Evolutionary conservation across 768 basidiomycete species (phyloP), one percentile per base, ranked within the genome.

Genomic region (Thelephora aurantiotincta): DNA sequence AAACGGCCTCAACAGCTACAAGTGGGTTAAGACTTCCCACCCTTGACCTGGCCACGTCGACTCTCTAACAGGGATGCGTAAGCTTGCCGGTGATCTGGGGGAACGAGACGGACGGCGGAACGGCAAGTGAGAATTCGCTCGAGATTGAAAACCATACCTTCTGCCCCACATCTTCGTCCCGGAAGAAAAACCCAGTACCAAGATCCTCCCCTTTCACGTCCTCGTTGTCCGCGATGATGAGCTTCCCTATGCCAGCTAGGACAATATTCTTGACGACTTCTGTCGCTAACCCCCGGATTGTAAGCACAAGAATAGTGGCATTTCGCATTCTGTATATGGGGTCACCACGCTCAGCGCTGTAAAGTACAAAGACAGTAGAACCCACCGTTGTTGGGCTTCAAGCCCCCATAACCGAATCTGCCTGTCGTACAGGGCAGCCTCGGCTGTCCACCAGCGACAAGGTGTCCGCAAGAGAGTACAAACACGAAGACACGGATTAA

Each of bases 181-280:
- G 72, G 66, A 87, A 93, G 65, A 98, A 82, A 71, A 97, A 96
- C 12, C 91, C 88, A 3, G 81, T 76, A 11, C 91, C 91, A 33
- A 98, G 75, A 65, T 98, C 96, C 61, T 89, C 82, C 60, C 82
- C 80, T 16, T 68, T 58, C 33, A 99, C 87, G 11, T 73, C 67
- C 52, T 77, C 80, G 18, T 70, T 69, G 65, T 99, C 96, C 54
- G 88, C 73, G 35, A 98, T 73, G 51, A 96, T 69, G 51, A 99
- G 66, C 60, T 78, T 82, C 20, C 96, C 96, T 48, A 99, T 88
- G 35, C 96, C 96, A 9, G 96, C 88, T 43, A 99, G 75, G 14
- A 98, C 94, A 59, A 99, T 85, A 60, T 99, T 99, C 67, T 98
- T 99, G 64, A 97, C 85, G 13, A 82, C 77, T 62, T 99, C 96